A percentile compares a stretch with the other conserved stretches of the same genome.
These are phyloP conservation scores for Nothomitra cinnamomea DNA, from an alignment of 2,329 filamentous ascomycete genomes.

Conservation along the genomic window DNA sequence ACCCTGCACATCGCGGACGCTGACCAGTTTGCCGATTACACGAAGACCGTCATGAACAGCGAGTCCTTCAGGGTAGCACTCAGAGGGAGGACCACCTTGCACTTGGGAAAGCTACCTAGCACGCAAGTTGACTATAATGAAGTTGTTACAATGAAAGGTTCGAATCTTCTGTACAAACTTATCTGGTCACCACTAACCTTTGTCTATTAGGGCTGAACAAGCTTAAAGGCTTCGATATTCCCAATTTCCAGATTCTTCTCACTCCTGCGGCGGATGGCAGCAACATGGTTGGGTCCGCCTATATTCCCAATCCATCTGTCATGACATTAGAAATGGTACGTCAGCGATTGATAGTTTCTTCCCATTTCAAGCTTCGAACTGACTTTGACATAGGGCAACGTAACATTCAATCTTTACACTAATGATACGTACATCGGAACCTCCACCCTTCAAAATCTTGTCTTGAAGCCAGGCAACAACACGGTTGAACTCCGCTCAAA, in stretches of 20 bases:
- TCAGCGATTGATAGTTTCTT: constrained; percentile 9
- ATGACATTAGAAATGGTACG: constrained; percentile 47
- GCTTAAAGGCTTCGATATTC: constrained; percentile 37
- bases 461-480: constrained; percentile 42
- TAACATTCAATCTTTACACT: constrained; percentile 42
- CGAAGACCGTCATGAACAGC: constrained; percentile 34
- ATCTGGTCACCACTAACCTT: background rate
- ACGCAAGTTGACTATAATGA: constrained; percentile 37
- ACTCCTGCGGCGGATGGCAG: constrained; percentile 26
- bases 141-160: constrained; percentile 31
- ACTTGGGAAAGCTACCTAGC: constrained; percentile 31
- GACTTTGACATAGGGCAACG: constrained; percentile 34
- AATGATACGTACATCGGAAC: constrained; percentile 35
- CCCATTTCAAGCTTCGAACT: constrained; percentile 3
- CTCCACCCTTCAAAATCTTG: constrained; percentile 39
- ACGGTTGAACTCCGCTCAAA: constrained; percentile 35
- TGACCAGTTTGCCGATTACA: constrained; percentile 36
- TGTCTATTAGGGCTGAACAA: constrained; percentile 34
- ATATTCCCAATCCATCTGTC: constrained; percentile 46
- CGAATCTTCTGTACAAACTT: constrained; percentile 13
- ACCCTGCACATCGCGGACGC: constrained; percentile 28
- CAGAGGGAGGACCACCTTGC: constrained; percentile 33
- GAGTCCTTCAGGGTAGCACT: constrained; percentile 34
- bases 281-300: constrained; percentile 43
- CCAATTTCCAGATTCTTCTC: constrained; percentile 31